Evolutionary conservation across 2,329 filamentous ascomycete species (phyloP).

Genomic region (Blastomyces parvus): DNA sequence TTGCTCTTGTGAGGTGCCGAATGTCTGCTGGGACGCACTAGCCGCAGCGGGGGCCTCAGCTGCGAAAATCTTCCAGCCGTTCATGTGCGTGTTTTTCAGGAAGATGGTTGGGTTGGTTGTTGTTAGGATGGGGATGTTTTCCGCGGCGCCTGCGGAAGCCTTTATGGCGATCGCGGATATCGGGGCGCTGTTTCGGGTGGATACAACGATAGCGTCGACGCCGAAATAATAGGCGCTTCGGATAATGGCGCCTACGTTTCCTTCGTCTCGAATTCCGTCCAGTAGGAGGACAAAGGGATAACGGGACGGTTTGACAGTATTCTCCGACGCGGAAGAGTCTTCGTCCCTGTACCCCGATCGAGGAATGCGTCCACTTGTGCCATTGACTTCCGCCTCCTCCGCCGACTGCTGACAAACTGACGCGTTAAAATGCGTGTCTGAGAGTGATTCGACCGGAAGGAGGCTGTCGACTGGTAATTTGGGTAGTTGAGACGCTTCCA

Average conservation of each 20-base stretch:
- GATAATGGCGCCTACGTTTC: slow-evolving; percentile 82
- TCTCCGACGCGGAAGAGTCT: not conserved
- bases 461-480: slow-evolving; percentile 57
- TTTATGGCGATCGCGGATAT: slow-evolving; percentile 73
- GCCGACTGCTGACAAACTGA: slow-evolving; percentile 56
- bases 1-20: slow-evolving; percentile 24
- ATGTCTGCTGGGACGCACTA: slow-evolving; percentile 21
- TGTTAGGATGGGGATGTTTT: slow-evolving; percentile 64
- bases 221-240: slow-evolving; percentile 87
- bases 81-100: slow-evolving; percentile 54
- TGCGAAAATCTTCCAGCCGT: slow-evolving; percentile 77
- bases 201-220: slow-evolving; percentile 70
- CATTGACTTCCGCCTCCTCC: slow-evolving; percentile 68
- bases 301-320: slow-evolving; percentile 13
- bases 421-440: slow-evolving; percentile 48
- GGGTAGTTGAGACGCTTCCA: slow-evolving; percentile 79
- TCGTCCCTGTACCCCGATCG: slow-evolving; percentile 15
- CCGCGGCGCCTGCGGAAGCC: slow-evolving; percentile 77
- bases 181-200: slow-evolving; percentile 61
- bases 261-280: slow-evolving; percentile 59
- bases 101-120: slow-evolving; percentile 61
- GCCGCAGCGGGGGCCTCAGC: slow-evolving; percentile 46
- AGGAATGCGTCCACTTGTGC: slow-evolving; percentile 46
- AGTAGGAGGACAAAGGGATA: slow-evolving; percentile 38
- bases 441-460: slow-evolving; percentile 38